Evolutionary conservation across 768 basidiomycete genomes (phyloP).

Genomic region (Rhizopogon vinicolor): DNA sequence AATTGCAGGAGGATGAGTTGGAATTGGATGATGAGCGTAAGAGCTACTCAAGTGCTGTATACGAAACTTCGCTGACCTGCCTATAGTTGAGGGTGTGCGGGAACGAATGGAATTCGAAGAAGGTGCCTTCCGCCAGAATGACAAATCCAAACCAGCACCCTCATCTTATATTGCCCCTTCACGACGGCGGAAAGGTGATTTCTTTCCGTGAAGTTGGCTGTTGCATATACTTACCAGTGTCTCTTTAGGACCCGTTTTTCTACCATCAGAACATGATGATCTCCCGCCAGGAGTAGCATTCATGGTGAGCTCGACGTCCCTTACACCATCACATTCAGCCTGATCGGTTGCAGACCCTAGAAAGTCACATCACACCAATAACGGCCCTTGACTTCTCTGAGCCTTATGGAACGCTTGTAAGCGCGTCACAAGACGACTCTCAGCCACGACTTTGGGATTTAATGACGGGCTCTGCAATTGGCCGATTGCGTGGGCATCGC

Average conservation of each 20-base stretch:
- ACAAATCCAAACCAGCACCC: conserved; percentile 9
- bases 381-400: conserved; percentile 93
- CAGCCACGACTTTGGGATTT: conserved; percentile 95
- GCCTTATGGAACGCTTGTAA: conserved; percentile 92
- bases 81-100: conserved; percentile 80
- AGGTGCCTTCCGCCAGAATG: conserved; percentile 26
- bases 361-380: conserved; percentile 76
- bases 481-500: conserved; percentile 76
- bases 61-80: conserved; percentile 2
- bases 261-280: conserved; percentile 96
- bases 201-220: not conserved
- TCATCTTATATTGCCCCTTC: conserved; percentile 20
- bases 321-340: not conserved
- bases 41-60: conserved; percentile 25
- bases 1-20: conserved; percentile 90
- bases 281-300: conserved; percentile 93
- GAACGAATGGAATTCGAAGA: conserved; percentile 79
- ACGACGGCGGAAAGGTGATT: conserved; percentile 28
- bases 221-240: conserved; percentile 5
- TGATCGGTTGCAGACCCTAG: conserved; percentile 55
- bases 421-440: conserved; percentile 79
- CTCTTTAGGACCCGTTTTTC: conserved; percentile 77
- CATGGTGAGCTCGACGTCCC: conserved; percentile 59
- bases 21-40: conserved; percentile 94
- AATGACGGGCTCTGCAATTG: conserved; percentile 82